phyloP scores from a whole-genome alignment of 1,284 basidiomycete species.

The Apiotrichum akiyoshidainum region DNA sequence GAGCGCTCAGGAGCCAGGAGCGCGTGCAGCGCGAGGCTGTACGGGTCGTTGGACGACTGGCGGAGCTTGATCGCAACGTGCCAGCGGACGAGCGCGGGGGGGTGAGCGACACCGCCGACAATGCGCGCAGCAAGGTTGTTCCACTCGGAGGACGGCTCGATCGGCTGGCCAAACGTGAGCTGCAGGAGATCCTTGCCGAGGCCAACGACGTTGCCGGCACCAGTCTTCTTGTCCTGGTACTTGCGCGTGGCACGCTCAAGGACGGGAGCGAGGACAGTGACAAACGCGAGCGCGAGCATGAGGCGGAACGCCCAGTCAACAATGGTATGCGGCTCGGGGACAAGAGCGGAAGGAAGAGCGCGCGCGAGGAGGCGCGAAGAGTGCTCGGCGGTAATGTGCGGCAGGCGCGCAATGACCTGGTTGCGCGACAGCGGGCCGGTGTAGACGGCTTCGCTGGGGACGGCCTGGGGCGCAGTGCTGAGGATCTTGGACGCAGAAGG shows the following conservation, averaged over 20 bases:
- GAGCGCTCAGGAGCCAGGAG: constrained; percentile 30
- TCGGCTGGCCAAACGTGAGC: constrained; percentile 8
- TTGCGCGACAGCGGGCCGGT: constrained; percentile 16
- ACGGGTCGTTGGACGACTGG: constrained; percentile 28
- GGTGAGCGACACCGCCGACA: constrained; percentile 30
- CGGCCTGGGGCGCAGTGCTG: constrained; percentile 12
- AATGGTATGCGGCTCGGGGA: constrained; percentile 30
- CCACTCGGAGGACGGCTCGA: constrained; percentile 22
- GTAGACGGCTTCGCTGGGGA: neutral
- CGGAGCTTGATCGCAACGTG: constrained; percentile 35
- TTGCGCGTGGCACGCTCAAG: constrained; percentile 17
- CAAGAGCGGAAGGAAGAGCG: constrained; percentile 29
- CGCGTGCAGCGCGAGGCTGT: constrained; percentile 41
- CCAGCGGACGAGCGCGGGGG: constrained; percentile 21
- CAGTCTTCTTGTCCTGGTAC: constrained; percentile 20
- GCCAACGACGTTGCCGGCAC: constrained; percentile 16
- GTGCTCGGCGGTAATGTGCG: constrained; percentile 46
- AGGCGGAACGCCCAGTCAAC: constrained; percentile 44
- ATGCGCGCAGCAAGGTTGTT: constrained; percentile 31
- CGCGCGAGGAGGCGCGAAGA: constrained; percentile 34
- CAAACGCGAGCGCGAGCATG: constrained; percentile 34
- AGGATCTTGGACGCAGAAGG: constrained; percentile 37
- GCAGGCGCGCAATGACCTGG: constrained; percentile 37
- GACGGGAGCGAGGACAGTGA: constrained; percentile 30
- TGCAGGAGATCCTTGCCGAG: constrained; percentile 24